Percentiles rank a stretch among this genome's conserved stretches.
Conservation (phyloP, 805 yeast genomes). For the Saccharomycopsis olivae region DNA sequence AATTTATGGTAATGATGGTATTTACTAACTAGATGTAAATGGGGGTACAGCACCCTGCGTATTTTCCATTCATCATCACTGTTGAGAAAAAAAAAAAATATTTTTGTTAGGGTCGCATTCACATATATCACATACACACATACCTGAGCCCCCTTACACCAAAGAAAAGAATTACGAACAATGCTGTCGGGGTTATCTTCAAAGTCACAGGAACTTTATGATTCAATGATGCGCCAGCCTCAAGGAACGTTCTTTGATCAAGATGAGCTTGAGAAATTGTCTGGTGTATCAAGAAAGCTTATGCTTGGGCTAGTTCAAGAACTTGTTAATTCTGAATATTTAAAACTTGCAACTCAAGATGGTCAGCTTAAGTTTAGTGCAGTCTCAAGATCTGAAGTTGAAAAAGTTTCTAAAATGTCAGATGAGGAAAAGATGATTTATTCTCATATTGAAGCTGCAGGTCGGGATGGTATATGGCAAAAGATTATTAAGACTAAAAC, state of each 20-base stretch:
- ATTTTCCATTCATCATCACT: too few species aligned
- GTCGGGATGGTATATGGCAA: slow-evolving; percentile 95
- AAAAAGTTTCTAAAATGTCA: slow-evolving; percentile 63
- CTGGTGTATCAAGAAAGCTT: slow-evolving; percentile 31
- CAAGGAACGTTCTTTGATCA: slow-evolving; percentile 50
- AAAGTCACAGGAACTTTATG: slow-evolving; percentile 49
- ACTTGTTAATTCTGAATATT: slow-evolving; percentile 26
- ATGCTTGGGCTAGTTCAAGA: slow-evolving; percentile 34
- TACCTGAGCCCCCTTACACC: too few species aligned
- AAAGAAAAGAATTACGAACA: too few species aligned
- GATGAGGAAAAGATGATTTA: slow-evolving; percentile 88
- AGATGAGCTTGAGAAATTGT: slow-evolving; percentile 48
- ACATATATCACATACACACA: too few species aligned
- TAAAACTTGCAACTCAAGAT: slow-evolving; percentile 45
- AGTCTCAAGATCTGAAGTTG: slow-evolving; percentile 63
- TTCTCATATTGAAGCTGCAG: slow-evolving; percentile 83
- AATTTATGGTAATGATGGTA: too few species aligned
- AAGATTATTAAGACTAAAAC: slow-evolving; percentile 83
- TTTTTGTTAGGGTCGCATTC: too few species aligned
- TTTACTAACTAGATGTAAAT: too few species aligned
- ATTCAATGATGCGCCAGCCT: slow-evolving; percentile 46
- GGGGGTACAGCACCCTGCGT: too few species aligned
- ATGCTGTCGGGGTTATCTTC: too few species aligned
- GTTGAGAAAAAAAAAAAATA: too few species aligned
- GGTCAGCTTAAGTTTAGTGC: slow-evolving; percentile 68